Evolutionary conservation across 2,329 filamentous ascomycete species (phyloP).

Genomic region (Fusarium heterosporum): DNA sequence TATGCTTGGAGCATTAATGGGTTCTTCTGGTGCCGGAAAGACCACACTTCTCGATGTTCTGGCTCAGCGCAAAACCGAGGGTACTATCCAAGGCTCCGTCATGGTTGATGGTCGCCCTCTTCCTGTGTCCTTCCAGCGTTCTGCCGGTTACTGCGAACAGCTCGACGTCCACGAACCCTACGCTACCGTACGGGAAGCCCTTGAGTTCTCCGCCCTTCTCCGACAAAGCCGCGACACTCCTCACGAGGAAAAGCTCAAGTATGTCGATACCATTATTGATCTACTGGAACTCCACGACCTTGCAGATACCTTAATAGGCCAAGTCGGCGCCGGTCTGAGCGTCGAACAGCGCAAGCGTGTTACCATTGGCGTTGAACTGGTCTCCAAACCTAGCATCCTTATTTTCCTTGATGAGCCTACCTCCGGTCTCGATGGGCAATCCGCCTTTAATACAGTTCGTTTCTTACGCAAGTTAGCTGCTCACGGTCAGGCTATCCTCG

Average conservation of each 20-base stretch:
- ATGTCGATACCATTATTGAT: slow-evolving; percentile 83
- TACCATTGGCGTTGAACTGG: slow-evolving; percentile 71
- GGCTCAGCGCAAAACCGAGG: slow-evolving; percentile 82
- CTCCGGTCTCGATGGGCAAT: slow-evolving; percentile 74
- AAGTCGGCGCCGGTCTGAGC: slow-evolving; percentile 64
- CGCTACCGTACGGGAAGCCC: slow-evolving; percentile 79
- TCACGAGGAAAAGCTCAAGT: slow-evolving; percentile 76
- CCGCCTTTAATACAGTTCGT: slow-evolving; percentile 73
- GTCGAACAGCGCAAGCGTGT: slow-evolving; percentile 66
- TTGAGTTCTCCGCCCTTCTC: slow-evolving; percentile 79
- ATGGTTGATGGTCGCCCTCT: slow-evolving; percentile 79
- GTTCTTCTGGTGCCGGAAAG: slow-evolving; percentile 84
- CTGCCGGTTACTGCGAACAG: slow-evolving; percentile 84
- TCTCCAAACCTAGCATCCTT: slow-evolving; percentile 69
- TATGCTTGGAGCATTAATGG: slow-evolving; percentile 83
- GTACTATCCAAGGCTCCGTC: slow-evolving; percentile 79
- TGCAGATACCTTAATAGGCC: slow-evolving; percentile 61
- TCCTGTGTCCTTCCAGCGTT: slow-evolving; percentile 80
- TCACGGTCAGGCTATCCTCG: slow-evolving; percentile 74
- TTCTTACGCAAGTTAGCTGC: slow-evolving; percentile 75
- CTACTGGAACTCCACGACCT: slow-evolving; percentile 63
- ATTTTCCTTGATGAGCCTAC: slow-evolving; percentile 74
- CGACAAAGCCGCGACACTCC: slow-evolving; percentile 75
- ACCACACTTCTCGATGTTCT: slow-evolving; percentile 87
- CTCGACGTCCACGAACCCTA: slow-evolving; percentile 81